Conservation (phyloP, 371 early-diverging fungal genomes). For the Saksenaea vasiformis region DNA sequence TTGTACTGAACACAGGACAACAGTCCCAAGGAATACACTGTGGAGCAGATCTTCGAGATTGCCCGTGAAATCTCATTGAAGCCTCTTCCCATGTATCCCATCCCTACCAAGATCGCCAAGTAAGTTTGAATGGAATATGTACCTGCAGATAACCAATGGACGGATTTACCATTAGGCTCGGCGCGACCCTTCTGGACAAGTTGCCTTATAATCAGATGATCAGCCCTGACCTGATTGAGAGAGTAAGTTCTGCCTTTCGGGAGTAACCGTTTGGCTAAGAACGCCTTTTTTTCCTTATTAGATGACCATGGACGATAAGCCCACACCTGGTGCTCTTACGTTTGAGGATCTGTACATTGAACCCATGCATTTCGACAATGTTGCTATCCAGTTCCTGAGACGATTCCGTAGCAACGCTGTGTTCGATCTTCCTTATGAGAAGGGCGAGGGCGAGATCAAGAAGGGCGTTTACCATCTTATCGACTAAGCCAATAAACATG, state of each 20-base stretch:
- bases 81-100: slow-evolving; percentile 56
- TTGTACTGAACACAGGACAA: background rate
- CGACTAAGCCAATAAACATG: slow-evolving; percentile 34
- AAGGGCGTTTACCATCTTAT: slow-evolving; percentile 67
- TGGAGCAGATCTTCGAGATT: slow-evolving; percentile 71
- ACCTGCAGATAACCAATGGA: background rate
- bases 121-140: slow-evolving; percentile 17
- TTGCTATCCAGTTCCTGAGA: slow-evolving; percentile 81
- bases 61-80: slow-evolving; percentile 76
- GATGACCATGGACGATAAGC: slow-evolving; percentile 76
- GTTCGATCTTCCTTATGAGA: slow-evolving; percentile 64
- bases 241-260: slow-evolving; percentile 32
- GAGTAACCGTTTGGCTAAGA: background rate
- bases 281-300: slow-evolving; percentile 18
- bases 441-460: slow-evolving; percentile 59
- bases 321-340: slow-evolving; percentile 71
- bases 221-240: slow-evolving; percentile 54
- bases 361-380: slow-evolving; percentile 77
- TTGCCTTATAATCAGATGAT: slow-evolving; percentile 52
- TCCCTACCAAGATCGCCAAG: slow-evolving; percentile 77
- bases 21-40: slow-evolving; percentile 71
- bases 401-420: slow-evolving; percentile 75
- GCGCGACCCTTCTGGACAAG: slow-evolving; percentile 44
- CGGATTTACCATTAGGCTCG: slow-evolving; percentile 23
- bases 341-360: slow-evolving; percentile 87